These are phyloP conservation scores for Macaranga tanarius DNA, from an alignment of 441 rosid species.

Conservation along the genomic window DNA sequence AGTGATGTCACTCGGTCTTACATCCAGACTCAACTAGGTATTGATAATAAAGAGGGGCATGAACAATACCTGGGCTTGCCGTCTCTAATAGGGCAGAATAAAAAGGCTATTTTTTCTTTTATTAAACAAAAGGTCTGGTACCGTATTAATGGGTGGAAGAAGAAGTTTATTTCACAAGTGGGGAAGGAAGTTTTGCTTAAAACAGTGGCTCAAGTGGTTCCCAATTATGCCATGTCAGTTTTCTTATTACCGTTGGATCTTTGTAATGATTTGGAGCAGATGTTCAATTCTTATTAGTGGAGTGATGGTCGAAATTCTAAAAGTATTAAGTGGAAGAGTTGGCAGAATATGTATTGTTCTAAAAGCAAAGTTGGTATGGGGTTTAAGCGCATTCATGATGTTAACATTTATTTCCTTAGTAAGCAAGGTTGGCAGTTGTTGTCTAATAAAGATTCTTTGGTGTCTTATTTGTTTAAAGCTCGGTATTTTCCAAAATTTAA, in stretches of 20 bases:
- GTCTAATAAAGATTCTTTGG: too few relatives aligned
- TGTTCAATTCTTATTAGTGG: background rate
- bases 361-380: too few relatives aligned
- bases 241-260: background rate
- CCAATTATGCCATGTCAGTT: background rate
- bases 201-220: background rate
- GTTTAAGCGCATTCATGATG: too few relatives aligned
- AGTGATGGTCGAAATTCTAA: too few relatives aligned
- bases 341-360: too few relatives aligned
- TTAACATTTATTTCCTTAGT: too few relatives aligned
- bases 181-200: background rate
- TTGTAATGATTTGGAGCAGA: background rate
- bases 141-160: background rate
- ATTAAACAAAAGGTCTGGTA: background rate
- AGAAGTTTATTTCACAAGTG: background rate
- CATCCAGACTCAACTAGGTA: too few relatives aligned
- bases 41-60: too few relatives aligned
- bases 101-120: background rate
- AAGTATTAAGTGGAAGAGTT: background rate
- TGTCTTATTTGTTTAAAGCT: background rate
- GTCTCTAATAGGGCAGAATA: background rate
- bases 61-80: background rate
- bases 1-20: too few relatives aligned
- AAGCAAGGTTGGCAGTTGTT: too few relatives aligned
- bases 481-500: background rate